Evolutionary conservation across 345 rosid genomes (phyloP).

Genomic region (Excoecaria agallocha): DNA sequence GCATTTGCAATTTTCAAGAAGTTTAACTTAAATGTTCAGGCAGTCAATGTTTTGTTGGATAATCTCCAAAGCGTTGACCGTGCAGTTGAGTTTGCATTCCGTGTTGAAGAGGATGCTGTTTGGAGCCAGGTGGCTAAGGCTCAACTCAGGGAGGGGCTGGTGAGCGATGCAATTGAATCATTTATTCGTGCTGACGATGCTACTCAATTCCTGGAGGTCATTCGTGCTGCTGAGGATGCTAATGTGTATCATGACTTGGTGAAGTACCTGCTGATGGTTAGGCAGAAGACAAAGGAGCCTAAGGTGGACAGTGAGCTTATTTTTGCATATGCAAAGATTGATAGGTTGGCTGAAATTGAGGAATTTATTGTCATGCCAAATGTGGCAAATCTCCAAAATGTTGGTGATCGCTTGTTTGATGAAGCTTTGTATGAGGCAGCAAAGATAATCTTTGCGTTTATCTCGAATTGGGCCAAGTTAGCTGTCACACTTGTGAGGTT

Average conservation of each 20-base stretch:
- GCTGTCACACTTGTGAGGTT: constrained; percentile 91
- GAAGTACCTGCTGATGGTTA: constrained; percentile 93
- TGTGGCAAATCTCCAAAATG: constrained; percentile 91
- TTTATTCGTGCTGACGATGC: constrained; percentile 95
- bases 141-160: constrained; percentile 90
- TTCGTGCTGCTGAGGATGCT: constrained; percentile 68
- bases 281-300: constrained; percentile 91
- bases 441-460: constrained; percentile 83
- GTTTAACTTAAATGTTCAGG: constrained; percentile 76
- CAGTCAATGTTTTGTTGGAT: constrained; percentile 68
- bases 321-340: constrained; percentile 92
- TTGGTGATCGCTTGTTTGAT: constrained; percentile 90
- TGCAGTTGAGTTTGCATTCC: constrained; percentile 94
- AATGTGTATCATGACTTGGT: constrained; percentile 93
- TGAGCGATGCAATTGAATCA: constrained; percentile 94
- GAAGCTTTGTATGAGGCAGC: constrained; percentile 94
- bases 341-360: constrained; percentile 80
- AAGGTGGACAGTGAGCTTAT: constrained; percentile 94
- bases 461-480: constrained; percentile 98
- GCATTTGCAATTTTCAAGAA: constrained; percentile 82
- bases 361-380: constrained; percentile 97
- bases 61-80: constrained; percentile 69
- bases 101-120: constrained; percentile 95
- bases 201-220: constrained; percentile 72
- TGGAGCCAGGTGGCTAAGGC: constrained; percentile 98